phyloP scores from a whole-genome alignment of 768 basidiomycete species.

The Mycena kentingensis region DNA sequence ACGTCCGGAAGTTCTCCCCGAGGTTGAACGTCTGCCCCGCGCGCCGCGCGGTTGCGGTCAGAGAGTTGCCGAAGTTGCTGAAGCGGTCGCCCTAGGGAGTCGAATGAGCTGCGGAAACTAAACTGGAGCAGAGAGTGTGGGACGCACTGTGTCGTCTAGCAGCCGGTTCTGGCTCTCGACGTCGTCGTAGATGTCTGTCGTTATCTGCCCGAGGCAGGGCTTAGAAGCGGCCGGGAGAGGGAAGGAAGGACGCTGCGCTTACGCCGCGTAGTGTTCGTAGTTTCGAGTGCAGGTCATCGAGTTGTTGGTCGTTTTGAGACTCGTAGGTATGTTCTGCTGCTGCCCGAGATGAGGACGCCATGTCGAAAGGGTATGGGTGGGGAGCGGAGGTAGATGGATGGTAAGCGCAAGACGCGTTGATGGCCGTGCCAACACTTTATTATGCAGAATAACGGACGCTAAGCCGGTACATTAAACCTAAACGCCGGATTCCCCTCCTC shows the following conservation, averaged over 20 bases:
- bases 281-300: conserved; percentile 85
- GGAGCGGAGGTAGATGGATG: no score
- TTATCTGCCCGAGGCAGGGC: conserved; percentile 53
- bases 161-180: conserved; percentile 80
- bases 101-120: background rate
- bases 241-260: conserved; percentile 28
- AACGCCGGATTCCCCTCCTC: conserved; percentile 16
- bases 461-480: conserved; percentile 6
- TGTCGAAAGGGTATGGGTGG: no score
- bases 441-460: no score
- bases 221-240: background rate
- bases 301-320: conserved; percentile 79
- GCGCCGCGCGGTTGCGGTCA: conserved; percentile 68
- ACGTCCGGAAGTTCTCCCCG: conserved; percentile 65
- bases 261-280: conserved; percentile 82
- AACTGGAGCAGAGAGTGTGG: background rate
- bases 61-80: conserved; percentile 59
- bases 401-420: no score
- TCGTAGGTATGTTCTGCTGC: conserved; percentile 76
- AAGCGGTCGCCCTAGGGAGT: conserved; percentile 65
- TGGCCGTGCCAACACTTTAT: no score
- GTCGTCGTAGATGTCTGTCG: conserved; percentile 83
- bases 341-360: conserved; percentile 42
- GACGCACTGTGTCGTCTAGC: conserved; percentile 72
- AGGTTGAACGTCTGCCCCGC: conserved; percentile 77